phyloP scores from a whole-genome alignment of 306 rosid species.

The Corylus heterophylla region DNA sequence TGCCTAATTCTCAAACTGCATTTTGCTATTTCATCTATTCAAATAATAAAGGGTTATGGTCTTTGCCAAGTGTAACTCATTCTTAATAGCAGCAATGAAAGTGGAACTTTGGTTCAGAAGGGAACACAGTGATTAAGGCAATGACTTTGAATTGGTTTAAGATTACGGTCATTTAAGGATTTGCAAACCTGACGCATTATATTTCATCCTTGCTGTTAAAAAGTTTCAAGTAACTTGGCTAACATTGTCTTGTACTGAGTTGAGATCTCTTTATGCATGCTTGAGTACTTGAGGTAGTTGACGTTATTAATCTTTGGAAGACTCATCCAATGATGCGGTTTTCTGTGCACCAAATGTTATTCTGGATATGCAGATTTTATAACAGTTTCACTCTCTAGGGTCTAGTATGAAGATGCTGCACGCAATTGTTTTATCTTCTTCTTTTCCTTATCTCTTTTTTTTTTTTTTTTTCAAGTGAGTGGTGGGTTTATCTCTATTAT shows the following conservation, averaged over 20 bases:
- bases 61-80: slow-evolving; percentile 2
- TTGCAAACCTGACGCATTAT: not conserved
- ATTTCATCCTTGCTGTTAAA: not conserved
- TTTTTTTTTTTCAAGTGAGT: not conserved
- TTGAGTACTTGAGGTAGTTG: not conserved
- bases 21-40: not conserved
- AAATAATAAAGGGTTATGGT: not conserved
- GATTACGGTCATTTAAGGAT: not conserved
- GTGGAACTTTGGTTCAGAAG: not conserved
- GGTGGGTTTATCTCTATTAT: not conserved
- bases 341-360: not conserved
- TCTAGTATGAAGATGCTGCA: not conserved
- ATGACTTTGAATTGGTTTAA: not conserved
- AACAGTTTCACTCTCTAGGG: not conserved
- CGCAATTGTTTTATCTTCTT: not conserved
- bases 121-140: not conserved
- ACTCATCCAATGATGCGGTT: not conserved
- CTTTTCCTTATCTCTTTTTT: not conserved
- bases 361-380: not conserved
- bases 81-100: not conserved
- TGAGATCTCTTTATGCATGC: not conserved
- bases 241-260: not conserved
- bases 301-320: not conserved
- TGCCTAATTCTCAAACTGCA: not conserved
- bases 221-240: not conserved